Conservation (phyloP, 768 basidiomycete genomes). For the Boletus speciosus region DNA sequence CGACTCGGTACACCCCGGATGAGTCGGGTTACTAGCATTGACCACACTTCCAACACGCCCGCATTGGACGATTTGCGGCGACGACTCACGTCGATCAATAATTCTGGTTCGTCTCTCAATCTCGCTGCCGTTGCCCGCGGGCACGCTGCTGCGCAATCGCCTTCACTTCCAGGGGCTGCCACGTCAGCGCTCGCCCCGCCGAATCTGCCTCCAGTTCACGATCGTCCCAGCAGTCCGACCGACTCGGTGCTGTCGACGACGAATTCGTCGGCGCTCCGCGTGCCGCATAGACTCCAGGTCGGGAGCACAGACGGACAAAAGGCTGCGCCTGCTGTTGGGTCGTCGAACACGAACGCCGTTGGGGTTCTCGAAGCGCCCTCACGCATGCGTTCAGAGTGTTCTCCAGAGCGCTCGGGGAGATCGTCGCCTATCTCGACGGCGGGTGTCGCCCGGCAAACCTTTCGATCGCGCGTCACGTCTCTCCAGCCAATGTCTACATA, state of each 20-base stretch:
- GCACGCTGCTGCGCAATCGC: constrained; percentile 14
- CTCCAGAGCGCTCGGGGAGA: constrained; percentile 70
- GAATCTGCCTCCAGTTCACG: constrained; percentile 26
- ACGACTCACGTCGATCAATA: constrained; percentile 70
- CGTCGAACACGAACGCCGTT: constrained; percentile 77
- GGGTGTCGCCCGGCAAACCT: constrained; percentile 48
- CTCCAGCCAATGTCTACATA: constrained; percentile 65
- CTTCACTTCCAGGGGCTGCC: constrained; percentile 7
- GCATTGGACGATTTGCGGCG: constrained; percentile 79
- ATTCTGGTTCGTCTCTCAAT: constrained; percentile 62
- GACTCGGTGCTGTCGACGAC: constrained; percentile 76
- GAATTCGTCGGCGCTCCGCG: constrained; percentile 59
- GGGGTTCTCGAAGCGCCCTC: constrained; percentile 79
- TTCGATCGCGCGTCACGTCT: constrained; percentile 48
- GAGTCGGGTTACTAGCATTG: constrained; percentile 47
- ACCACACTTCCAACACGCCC: constrained; percentile 45
- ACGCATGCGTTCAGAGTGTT: constrained; percentile 60
- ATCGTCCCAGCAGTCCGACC: constrained; percentile 74
- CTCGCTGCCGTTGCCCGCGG: constrained; percentile 44
- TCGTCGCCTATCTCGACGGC: constrained; percentile 71
- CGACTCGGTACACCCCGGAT: constrained; percentile 51
- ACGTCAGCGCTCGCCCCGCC: constrained; percentile 23
- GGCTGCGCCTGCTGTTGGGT: constrained; percentile 86
- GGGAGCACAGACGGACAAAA: constrained; percentile 77
- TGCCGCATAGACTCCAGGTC: constrained; percentile 60